phyloP scores from a whole-genome alignment of 202 grass and related monocot species.

The Saccharum hybrid region DNA sequence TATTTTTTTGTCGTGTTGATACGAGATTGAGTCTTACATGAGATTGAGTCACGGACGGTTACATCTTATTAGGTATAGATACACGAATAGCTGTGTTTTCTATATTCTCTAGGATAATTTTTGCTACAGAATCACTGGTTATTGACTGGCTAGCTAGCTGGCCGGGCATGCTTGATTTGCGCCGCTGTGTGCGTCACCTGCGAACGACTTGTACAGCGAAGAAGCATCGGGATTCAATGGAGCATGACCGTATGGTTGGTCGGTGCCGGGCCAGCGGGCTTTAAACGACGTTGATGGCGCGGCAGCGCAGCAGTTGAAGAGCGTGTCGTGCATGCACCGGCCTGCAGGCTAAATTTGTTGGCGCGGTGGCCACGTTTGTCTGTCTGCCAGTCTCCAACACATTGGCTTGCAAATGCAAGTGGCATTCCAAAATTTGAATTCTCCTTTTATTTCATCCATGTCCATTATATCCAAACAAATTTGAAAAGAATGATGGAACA shows the following conservation, averaged over 20 bases:
- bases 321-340: background rate
- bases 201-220: background rate
- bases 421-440: background rate
- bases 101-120: too few relatives aligned
- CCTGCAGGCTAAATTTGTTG: background rate
- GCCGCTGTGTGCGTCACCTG: too few relatives aligned
- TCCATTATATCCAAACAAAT: background rate
- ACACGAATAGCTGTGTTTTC: too few relatives aligned
- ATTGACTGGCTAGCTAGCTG: background rate
- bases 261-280: background rate
- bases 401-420: background rate
- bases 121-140: too few relatives aligned
- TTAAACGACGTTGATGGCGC: background rate
- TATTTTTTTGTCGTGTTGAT: too few relatives aligned
- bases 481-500: slow-evolving; percentile 1
- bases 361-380: background rate
- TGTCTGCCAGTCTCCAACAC: background rate
- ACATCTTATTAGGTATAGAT: too few relatives aligned
- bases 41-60: too few relatives aligned
- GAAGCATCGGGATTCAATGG: background rate
- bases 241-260: slow-evolving; percentile 19
- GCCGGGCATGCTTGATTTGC: background rate
- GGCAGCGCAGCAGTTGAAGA: background rate
- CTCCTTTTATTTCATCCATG: background rate
- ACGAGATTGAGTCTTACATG: too few relatives aligned